Conservation (phyloP, 441 rosid genomes). For the Mallotus repandus region DNA sequence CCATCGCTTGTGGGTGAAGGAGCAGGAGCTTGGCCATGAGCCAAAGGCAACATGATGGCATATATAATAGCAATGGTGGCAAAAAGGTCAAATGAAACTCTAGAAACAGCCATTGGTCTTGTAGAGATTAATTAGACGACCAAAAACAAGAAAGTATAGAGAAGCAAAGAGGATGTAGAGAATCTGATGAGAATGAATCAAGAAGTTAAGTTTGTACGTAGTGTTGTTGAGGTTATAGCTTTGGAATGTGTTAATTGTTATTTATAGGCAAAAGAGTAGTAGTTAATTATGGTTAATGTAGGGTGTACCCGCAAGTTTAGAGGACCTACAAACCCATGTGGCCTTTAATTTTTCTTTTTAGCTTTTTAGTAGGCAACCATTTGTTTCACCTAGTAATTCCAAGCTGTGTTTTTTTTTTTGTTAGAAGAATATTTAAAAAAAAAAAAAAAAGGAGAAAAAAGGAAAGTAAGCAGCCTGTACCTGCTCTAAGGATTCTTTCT, state of each 20-base stretch:
- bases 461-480: background rate
- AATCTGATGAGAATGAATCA: too few species aligned
- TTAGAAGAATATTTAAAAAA: background rate
- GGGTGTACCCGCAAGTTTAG: constrained; percentile 21
- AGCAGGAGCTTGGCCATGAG: constrained; percentile 52
- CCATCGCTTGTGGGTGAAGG: constrained; percentile 67
- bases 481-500: background rate
- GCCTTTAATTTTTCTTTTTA: background rate
- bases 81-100: constrained; percentile 36
- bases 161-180: too few species aligned
- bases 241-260: background rate
- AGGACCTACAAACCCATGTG: constrained; percentile 13
- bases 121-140: too few species aligned
- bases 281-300: background rate
- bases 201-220: too few species aligned
- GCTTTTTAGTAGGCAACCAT: background rate
- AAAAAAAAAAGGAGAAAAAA: background rate
- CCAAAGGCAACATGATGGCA: constrained; percentile 43
- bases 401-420: constrained; percentile 10
- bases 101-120: constrained; percentile 36
- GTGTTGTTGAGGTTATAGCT: background rate
- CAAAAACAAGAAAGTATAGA: too few species aligned
- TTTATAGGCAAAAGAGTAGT: background rate
- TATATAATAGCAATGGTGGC: constrained; percentile 30
- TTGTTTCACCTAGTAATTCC: constrained; percentile 9